phyloP scores from a whole-genome alignment of 1,284 basidiomycete genomes.

The Meripilus lineatus region DNA sequence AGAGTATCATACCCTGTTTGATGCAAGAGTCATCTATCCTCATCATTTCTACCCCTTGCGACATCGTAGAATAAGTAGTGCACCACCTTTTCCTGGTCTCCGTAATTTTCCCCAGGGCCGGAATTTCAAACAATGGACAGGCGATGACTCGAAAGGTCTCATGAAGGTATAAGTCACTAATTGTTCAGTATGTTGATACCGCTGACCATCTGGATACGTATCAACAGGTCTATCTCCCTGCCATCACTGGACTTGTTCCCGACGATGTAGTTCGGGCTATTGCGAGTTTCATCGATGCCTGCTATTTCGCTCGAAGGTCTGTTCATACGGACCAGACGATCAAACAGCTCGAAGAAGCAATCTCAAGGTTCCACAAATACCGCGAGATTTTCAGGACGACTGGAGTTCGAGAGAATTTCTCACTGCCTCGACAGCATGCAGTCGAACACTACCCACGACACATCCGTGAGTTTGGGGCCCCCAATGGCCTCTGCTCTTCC shows the following conservation, averaged over 20 bases:
- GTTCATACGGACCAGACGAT: slow-evolving; percentile 4
- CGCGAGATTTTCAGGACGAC: neutral
- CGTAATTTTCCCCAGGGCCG: slow-evolving; percentile 7
- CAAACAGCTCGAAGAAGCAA: slow-evolving; percentile 4
- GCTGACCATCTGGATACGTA: neutral
- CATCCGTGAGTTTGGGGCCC: slow-evolving; percentile 6
- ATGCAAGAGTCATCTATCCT: slow-evolving; percentile 2
- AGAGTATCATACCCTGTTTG: neutral
- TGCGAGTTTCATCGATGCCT: slow-evolving; percentile 16
- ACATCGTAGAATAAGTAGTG: slow-evolving; percentile 8
- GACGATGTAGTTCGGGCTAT: slow-evolving; percentile 14
- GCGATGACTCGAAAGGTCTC: slow-evolving; percentile 11
- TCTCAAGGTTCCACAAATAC: neutral
- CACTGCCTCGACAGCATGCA: slow-evolving; percentile 18
- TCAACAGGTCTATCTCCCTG: slow-evolving; percentile 20
- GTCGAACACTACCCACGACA: slow-evolving; percentile 5
- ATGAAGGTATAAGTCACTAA: slow-evolving; percentile 10
- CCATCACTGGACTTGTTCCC: slow-evolving; percentile 18
- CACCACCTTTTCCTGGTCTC: slow-evolving; percentile 11
- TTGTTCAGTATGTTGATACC: neutral
- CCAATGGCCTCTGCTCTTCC: too few species aligned
- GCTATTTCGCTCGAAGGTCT: slow-evolving; percentile 10
- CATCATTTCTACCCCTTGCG: too few species aligned
- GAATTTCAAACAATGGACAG: slow-evolving; percentile 12
- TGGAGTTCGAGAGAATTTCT: slow-evolving; percentile 7